A percentile compares a stretch with the other conserved stretches of the same genome.
Evolutionary conservation across 2,329 filamentous ascomycete species (phyloP).

Genomic region (Aureobasidium sp.): DNA sequence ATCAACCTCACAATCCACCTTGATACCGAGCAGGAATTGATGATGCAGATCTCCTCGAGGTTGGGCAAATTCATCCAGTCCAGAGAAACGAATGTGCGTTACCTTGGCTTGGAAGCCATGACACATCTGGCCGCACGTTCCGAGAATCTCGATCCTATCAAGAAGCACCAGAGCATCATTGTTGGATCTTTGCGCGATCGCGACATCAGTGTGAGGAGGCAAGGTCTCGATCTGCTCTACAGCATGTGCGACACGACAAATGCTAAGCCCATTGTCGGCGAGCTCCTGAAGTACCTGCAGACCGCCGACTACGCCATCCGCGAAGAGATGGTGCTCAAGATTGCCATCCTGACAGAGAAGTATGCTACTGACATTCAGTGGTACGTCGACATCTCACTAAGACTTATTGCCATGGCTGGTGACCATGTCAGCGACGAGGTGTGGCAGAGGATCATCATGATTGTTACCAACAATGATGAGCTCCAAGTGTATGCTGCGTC

Average conservation of each 20-base stretch:
- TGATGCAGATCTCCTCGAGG: slow-evolving; percentile 89
- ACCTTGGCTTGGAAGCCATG: slow-evolving; percentile 94
- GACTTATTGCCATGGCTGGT: slow-evolving; percentile 90
- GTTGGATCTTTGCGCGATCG: slow-evolving; percentile 87
- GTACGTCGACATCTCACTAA: slow-evolving; percentile 96
- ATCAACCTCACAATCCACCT: slow-evolving; percentile 98
- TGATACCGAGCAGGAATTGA: slow-evolving; percentile 85
- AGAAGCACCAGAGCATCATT: slow-evolving; percentile 95
- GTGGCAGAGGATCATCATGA: slow-evolving; percentile 97
- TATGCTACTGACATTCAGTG: slow-evolving; percentile 97
- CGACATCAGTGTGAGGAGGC: slow-evolving; percentile 93
- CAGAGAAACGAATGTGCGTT: slow-evolving; percentile 92
- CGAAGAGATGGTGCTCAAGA: slow-evolving; percentile 98
- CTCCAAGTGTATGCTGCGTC: slow-evolving; percentile 93
- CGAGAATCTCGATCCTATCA: slow-evolving; percentile 92
- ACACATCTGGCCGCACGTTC: slow-evolving; percentile 90
- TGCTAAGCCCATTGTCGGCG: slow-evolving; percentile 83
- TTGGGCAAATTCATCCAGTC: slow-evolving; percentile 95
- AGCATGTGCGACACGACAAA: slow-evolving; percentile 99
- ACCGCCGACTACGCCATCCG: slow-evolving; percentile 96
- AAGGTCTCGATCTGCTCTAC: slow-evolving; percentile 91
- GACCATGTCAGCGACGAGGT: slow-evolving; percentile 99
- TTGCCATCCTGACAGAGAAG: slow-evolving; percentile 95
- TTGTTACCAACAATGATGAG: slow-evolving; percentile 98
- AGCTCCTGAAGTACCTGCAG: slow-evolving; percentile 88